Evolutionary conservation across 75 land plant genomes (phyloP).

Genomic region (Sequoia sempervirens): DNA sequence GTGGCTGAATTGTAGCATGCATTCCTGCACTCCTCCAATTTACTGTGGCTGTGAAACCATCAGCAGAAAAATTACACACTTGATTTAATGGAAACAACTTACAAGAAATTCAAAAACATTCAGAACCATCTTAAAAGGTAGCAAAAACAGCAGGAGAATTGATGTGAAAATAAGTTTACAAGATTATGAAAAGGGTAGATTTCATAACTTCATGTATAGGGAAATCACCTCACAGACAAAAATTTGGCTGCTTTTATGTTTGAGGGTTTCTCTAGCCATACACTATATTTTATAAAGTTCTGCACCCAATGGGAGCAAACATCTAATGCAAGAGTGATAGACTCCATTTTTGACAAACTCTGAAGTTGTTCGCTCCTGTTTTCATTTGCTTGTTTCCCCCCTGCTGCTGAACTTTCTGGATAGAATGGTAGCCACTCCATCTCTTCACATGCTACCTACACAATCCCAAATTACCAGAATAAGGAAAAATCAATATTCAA

Average conservation of each 20-base stretch:
- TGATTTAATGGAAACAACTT: not conserved
- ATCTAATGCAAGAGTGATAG: constrained; percentile 48
- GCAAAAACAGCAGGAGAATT: not conserved
- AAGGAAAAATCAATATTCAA: not conserved
- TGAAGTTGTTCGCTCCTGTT: constrained; percentile 28
- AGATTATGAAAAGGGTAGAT: not conserved
- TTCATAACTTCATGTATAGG: not conserved
- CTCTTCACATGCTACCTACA: constrained; percentile 94
- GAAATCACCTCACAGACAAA: constrained; percentile 61
- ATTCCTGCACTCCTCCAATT: constrained; percentile 40
- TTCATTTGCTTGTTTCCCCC: constrained; percentile 28
- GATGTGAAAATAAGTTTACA: not conserved
- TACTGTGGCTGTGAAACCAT: constrained; percentile 33
- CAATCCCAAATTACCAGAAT: not conserved
- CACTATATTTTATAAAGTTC: constrained; percentile 81
- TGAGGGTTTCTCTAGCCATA: constrained; percentile 76
- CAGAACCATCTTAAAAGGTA: not conserved
- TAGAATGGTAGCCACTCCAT: constrained; percentile 95
- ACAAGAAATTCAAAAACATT: not conserved
- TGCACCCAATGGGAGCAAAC: constrained; percentile 83
- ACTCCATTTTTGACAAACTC: constrained; percentile 37
- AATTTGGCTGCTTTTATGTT: constrained; percentile 73
- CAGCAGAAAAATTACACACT: not conserved
- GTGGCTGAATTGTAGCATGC: constrained; percentile 11
- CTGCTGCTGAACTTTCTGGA: constrained; percentile 28